A percentile compares a stretch with the other conserved stretches of the same genome.
Evolutionary conservation across 257 asterid genomes (phyloP).

Genomic region (Echites panduratus): DNA sequence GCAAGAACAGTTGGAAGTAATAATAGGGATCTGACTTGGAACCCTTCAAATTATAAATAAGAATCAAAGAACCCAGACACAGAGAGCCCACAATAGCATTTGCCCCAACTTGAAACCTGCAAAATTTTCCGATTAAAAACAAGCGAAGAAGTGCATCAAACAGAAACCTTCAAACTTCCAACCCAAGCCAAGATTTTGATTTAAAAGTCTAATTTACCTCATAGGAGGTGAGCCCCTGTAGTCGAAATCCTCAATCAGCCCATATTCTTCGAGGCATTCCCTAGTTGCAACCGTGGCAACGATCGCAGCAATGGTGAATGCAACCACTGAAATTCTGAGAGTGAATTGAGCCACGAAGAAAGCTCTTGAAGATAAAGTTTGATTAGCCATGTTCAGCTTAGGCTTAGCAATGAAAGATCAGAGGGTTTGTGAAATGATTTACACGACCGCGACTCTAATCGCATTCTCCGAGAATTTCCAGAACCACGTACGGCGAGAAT

Average conservation of each 20-base stretch:
- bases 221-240: conserved; percentile 5
- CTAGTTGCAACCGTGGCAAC: neutral
- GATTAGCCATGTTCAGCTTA: conserved; percentile 3
- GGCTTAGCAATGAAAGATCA: neutral
- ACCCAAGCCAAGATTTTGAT: neutral
- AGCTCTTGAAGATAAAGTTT: neutral
- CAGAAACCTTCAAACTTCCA: neutral
- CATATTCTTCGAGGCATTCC: neutral
- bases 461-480: neutral
- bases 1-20: conserved; percentile 7
- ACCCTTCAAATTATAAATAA: neutral
- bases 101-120: conserved; percentile 14
- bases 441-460: neutral
- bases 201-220: neutral
- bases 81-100: conserved; percentile 15
- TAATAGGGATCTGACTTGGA: neutral
- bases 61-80: neutral
- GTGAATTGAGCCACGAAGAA: conserved; percentile 5
- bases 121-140: neutral
- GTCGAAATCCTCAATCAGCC: neutral
- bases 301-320: conserved; percentile 10
- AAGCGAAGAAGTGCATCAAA: neutral
- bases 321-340: conserved; percentile 9
- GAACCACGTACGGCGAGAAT: neutral
- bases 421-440: neutral